Evolutionary conservation across 1,284 basidiomycete species (phyloP).

Genomic region (Omphalotus olearius): DNA sequence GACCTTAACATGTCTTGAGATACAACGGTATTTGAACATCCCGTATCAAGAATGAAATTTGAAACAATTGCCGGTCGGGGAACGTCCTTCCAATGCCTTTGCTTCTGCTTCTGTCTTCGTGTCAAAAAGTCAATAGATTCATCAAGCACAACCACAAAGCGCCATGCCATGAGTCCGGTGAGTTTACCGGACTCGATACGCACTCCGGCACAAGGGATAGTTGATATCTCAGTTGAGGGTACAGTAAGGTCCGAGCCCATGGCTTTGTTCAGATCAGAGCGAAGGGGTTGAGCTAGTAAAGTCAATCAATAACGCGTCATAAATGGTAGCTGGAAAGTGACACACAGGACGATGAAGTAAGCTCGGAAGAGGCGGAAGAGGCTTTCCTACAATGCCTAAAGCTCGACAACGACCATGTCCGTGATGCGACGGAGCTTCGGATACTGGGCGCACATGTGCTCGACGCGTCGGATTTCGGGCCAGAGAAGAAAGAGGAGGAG

Average conservation of each 20-base stretch:
- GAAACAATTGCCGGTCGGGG: conserved; percentile 20
- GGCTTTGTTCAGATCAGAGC: conserved; percentile 20
- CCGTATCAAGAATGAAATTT: conserved; percentile 38
- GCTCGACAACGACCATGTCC: not conserved
- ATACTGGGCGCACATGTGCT: conserved; percentile 15
- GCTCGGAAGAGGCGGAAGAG: not conserved
- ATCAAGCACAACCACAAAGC: conserved; percentile 28
- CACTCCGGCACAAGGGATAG: conserved; percentile 35
- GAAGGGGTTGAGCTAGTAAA: conserved; percentile 5
- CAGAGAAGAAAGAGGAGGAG: not conserved
- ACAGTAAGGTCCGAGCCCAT: conserved; percentile 29
- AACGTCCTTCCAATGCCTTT: not conserved
- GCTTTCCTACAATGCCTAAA: not conserved
- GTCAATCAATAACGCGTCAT: not conserved
- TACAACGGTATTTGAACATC: conserved; percentile 25
- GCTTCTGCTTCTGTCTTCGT: conserved; percentile 5
- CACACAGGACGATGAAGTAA: not conserved
- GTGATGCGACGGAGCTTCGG: not conserved
- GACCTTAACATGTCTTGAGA: conserved; percentile 27
- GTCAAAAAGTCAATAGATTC: not conserved
- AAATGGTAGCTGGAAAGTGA: not conserved
- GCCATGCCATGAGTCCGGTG: conserved; percentile 32
- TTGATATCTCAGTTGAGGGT: conserved; percentile 29
- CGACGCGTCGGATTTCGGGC: conserved; percentile 11
- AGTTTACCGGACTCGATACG: conserved; percentile 31